These are phyloP conservation scores for Amanita fuliginea DNA, from an alignment of 768 basidiomycete species.

Conservation along the genomic window DNA sequence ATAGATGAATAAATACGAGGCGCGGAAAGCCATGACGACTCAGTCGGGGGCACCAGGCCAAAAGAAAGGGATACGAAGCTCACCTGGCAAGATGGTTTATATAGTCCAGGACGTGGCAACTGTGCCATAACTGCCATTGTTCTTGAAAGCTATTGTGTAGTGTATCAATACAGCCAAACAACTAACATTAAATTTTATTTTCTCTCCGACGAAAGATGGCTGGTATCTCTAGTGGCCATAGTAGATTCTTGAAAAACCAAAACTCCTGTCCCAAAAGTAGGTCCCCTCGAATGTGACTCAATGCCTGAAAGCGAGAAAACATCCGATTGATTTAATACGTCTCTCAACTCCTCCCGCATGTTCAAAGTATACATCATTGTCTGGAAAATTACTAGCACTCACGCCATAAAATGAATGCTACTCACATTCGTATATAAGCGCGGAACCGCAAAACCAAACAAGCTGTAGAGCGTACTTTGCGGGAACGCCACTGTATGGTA, in stretches of 20 bases:
- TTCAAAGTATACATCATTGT: constrained; percentile 8
- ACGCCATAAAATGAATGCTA: too few species aligned
- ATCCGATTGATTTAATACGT: neutral
- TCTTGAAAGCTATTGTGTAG: too few species aligned
- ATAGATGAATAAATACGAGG: constrained; percentile 9
- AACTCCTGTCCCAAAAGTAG: too few species aligned
- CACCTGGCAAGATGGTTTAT: neutral
- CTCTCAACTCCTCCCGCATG: neutral
- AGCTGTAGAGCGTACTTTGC: constrained; percentile 3
- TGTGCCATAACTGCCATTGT: neutral
- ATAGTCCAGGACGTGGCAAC: neutral
- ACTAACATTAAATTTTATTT: too few species aligned
- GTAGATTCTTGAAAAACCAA: too few species aligned
- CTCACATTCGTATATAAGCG: constrained; percentile 10
- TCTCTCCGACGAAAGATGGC: too few species aligned
- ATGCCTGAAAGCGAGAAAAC: neutral
- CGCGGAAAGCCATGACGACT: constrained; percentile 6
- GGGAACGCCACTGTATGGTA: constrained; percentile 1
- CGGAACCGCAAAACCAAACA: constrained; percentile 8
- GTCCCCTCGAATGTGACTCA: too few species aligned
- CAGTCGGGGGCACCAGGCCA: constrained; percentile 4
- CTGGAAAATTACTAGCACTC: neutral
- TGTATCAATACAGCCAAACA: too few species aligned
- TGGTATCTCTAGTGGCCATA: too few species aligned
- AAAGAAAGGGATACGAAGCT: neutral